Percentiles rank a stretch among this genome's conserved stretches.
Conservation (phyloP, 352 stramenopile genomes). For the Globisporangium sylvaticum region DNA sequence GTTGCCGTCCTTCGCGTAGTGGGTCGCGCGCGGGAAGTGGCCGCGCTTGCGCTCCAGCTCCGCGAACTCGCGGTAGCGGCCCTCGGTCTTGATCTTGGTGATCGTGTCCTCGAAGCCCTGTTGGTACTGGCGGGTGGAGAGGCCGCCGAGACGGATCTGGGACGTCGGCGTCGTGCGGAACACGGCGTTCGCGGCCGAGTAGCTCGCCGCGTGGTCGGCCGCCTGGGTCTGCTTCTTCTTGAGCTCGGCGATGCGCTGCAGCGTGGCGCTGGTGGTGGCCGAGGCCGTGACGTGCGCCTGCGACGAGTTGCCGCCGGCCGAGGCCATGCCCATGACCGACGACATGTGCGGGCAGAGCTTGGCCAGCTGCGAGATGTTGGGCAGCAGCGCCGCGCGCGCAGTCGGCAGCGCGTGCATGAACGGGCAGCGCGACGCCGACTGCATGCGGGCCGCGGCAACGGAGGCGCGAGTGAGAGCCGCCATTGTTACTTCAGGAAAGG, state of each 20-base stretch:
- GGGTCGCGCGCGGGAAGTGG: slow-evolving; percentile 75
- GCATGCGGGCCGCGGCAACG: slow-evolving; percentile 60
- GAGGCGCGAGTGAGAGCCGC: slow-evolving; percentile 60
- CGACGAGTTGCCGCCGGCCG: slow-evolving; percentile 39
- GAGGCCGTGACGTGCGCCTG: slow-evolving; percentile 53
- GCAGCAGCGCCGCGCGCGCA: slow-evolving; percentile 66
- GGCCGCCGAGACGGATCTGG: slow-evolving; percentile 59
- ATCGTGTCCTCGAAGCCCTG: slow-evolving; percentile 74
- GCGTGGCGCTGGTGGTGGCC: slow-evolving; percentile 52
- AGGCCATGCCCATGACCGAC: slow-evolving; percentile 60
- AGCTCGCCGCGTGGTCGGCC: slow-evolving; percentile 18
- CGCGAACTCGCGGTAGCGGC: slow-evolving; percentile 84
- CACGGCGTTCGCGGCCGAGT: slow-evolving; percentile 37
- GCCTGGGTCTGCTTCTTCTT: slow-evolving; percentile 53
- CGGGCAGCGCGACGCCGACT: slow-evolving; percentile 71
- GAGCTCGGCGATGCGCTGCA: slow-evolving; percentile 67
- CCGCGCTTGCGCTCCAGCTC: slow-evolving; percentile 86
- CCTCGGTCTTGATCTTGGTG: slow-evolving; percentile 79
- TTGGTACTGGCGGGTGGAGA: slow-evolving; percentile 61
- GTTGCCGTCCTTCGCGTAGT: slow-evolving; percentile 59
- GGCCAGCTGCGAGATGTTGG: slow-evolving; percentile 82
- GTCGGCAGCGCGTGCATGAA: slow-evolving; percentile 83
- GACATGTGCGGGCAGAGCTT: slow-evolving; percentile 88
- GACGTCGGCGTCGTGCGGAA: slow-evolving; percentile 56
- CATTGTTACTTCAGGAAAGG: slow-evolving; percentile 29